Evolutionary conservation across 768 basidiomycete genomes (phyloP).

Genomic region (Hemileccinum impolitum): DNA sequence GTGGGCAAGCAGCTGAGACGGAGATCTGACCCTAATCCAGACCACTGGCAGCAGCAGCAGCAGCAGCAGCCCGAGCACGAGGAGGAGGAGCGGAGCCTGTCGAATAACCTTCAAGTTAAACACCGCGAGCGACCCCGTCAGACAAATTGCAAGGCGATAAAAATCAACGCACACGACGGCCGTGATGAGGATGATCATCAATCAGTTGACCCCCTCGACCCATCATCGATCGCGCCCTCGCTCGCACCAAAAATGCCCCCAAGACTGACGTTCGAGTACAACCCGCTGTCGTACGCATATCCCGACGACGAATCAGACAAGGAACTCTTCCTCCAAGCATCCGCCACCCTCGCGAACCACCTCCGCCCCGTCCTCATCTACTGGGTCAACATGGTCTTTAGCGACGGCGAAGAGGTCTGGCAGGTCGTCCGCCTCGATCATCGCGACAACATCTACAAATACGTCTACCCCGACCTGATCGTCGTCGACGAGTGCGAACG

Average conservation of each 20-base stretch:
- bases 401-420: slow-evolving; percentile 25
- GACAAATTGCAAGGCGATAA: too few species aligned
- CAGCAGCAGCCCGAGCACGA: too few species aligned
- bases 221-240: background rate
- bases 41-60: too few species aligned
- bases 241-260: slow-evolving; percentile 4
- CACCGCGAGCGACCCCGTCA: too few species aligned
- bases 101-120: too few species aligned
- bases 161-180: too few species aligned
- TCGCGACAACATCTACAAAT: slow-evolving; percentile 10
- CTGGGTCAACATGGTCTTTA: slow-evolving; percentile 25
- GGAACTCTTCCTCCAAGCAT: slow-evolving; percentile 21
- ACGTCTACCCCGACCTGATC: slow-evolving; percentile 29
- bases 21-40: too few species aligned
- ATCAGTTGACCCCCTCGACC: background rate
- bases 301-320: slow-evolving; percentile 27
- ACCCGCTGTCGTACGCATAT: slow-evolving; percentile 16
- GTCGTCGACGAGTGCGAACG: slow-evolving; percentile 19
- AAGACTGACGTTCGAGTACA: slow-evolving; percentile 20
- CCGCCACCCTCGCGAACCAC: slow-evolving; percentile 4
- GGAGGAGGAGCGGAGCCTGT: too few species aligned
- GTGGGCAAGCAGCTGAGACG: too few species aligned
- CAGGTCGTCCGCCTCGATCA: slow-evolving; percentile 25
- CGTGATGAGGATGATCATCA: background rate
- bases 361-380: slow-evolving; percentile 19